Conservation (phyloP, 805 yeast genomes). For the Dipodascus geniculatus region DNA sequence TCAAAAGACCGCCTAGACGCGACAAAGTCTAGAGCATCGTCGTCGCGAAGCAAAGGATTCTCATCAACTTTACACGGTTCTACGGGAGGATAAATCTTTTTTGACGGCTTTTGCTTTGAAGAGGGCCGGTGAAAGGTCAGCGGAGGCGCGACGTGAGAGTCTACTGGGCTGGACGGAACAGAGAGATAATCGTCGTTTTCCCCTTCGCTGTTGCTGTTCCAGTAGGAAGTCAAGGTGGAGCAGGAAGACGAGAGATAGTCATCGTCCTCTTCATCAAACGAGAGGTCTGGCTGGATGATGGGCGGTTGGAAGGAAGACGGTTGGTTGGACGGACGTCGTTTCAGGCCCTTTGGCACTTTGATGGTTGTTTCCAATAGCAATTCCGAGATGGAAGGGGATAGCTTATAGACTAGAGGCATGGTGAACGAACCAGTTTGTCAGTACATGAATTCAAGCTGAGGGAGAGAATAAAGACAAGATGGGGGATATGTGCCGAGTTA, state of each 20-base stretch:
- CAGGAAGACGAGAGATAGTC: neutral
- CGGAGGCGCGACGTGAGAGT: neutral
- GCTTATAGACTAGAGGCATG: neutral
- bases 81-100: neutral
- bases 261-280: neutral
- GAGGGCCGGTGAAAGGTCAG: too few relatives aligned
- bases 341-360: neutral
- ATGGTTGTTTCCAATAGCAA: neutral
- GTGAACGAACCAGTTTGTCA: too few relatives aligned
- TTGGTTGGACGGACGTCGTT: too few relatives aligned
- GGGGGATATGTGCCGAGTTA: neutral
- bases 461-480: neutral
- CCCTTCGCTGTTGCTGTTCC: neutral
- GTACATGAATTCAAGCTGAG: neutral
- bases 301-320: too few relatives aligned
- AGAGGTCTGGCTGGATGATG: neutral
- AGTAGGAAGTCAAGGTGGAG: neutral
- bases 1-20: too few relatives aligned
- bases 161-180: neutral
- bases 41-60: neutral
- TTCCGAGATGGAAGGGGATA: neutral
- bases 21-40: too few relatives aligned
- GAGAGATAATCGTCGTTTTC: neutral
- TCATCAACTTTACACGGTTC: neutral
- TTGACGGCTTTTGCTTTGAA: neutral